Base-by-base conservation (phyloP, 2,329 filamentous ascomycete species). In the Sporothrix globosa region DNA sequence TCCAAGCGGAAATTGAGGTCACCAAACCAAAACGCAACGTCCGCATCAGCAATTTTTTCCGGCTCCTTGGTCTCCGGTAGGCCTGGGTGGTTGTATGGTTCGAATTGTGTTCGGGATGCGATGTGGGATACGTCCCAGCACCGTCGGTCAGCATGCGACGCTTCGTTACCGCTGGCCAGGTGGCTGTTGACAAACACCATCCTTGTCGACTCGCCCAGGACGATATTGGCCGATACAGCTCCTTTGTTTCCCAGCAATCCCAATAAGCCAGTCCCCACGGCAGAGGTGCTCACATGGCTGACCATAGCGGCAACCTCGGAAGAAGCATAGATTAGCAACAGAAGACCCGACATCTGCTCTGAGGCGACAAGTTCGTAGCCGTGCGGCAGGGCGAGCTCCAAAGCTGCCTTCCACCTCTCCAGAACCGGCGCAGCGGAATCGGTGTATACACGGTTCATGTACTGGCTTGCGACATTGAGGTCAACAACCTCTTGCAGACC, bases 221-320 rank as follows among this genome's bases (percentile, higher is more conserved):
- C 84, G 4, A 99, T 83, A 24, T 95, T 87, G 4, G 91, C 91
- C 3, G 90, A 88, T 0, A 97, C 91, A 4, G 92, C 95, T 1
- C 96, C 96, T 79, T 99, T 99, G 79, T 99, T 99, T 11, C 96
- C 96, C 83, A 97, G 90, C 77, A 97, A 97, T 0, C 95, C 95
- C 80, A 96, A 87, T 56, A 98, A 80, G 0, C 96, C 96, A 0
- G 96, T 99, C 0, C 94, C 95, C 9, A 98, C 90, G 70, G 88
- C 91, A 4, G 89, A 89, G 1, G 91, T 93, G 79, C 92, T 96
- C 74, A 97, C 88, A 65, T 92, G 92, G 73, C 89, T 92, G 75
- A 98, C 87, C 2, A 90, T 91, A 0, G 89, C 85, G 0, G 88
- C 87, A 53, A 98, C 84, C 10, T 89, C 86, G 0, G 93, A 90